These are phyloP conservation scores for Skeletonema marinoi DNA, from an alignment of 108 stramenopile species.

Conservation along the genomic window DNA sequence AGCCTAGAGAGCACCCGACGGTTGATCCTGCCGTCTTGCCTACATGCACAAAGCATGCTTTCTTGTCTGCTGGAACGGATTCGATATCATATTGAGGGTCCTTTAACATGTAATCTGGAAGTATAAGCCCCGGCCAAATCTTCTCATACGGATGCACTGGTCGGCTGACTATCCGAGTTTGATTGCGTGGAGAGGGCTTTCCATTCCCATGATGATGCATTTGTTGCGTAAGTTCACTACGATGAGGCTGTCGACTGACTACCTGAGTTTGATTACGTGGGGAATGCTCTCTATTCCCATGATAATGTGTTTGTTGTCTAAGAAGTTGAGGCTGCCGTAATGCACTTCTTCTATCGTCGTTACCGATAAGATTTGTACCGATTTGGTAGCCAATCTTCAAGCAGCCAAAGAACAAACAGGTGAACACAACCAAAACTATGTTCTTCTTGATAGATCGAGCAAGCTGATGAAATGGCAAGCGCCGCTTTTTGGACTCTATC, in stretches of 20 bases:
- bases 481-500: neutral
- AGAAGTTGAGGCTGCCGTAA: neutral
- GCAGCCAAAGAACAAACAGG: neutral
- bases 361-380: neutral
- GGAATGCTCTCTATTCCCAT: neutral
- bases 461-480: neutral
- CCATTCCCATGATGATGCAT: neutral
- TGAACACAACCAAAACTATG: neutral
- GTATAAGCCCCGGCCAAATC: slow-evolving; percentile 14
- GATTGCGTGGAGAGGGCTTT: neutral
- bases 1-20: slow-evolving; percentile 38
- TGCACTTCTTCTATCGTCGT: neutral
- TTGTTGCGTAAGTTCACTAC: neutral
- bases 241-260: neutral
- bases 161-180: neutral
- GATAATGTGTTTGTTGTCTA: too few species aligned
- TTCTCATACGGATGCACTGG: slow-evolving; percentile 6
- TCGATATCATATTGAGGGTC: slow-evolving; percentile 7
- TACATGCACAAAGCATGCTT: slow-evolving; percentile 38
- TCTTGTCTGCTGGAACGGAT: slow-evolving; percentile 16
- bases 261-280: neutral
- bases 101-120: slow-evolving; percentile 27
- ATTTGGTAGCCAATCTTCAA: slow-evolving; percentile 2
- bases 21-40: slow-evolving; percentile 47
- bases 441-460: neutral